Conservation (phyloP, 345 rosid species). For the Erodium maritimum region DNA sequence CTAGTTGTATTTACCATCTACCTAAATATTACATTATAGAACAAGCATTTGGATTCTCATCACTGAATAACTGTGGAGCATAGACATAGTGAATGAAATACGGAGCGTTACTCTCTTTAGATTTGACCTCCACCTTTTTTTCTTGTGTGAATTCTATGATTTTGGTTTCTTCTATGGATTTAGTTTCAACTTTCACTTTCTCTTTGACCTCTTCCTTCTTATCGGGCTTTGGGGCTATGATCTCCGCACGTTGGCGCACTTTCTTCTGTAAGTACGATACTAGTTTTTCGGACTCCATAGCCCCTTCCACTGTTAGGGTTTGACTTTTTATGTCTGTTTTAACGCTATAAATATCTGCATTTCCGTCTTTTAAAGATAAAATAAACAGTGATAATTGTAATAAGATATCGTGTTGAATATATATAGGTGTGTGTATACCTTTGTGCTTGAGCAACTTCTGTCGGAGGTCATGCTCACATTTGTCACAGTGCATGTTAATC, state of each 20-base stretch:
- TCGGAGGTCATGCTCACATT: constrained; percentile 58
- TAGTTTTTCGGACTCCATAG: constrained; percentile 43
- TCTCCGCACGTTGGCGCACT: constrained; percentile 62
- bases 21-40: constrained; percentile 19
- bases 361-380: no score
- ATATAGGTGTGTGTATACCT: constrained; percentile 32
- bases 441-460: constrained; percentile 40
- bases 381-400: no score
- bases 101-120: constrained; percentile 37
- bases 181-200: constrained; percentile 12
- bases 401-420: not conserved
- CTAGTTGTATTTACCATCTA: no score
- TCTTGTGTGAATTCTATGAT: constrained; percentile 15
- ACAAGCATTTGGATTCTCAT: constrained; percentile 87
- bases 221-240: constrained; percentile 29
- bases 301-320: constrained; percentile 58
- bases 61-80: constrained; percentile 78
- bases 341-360: constrained; percentile 49
- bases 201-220: constrained; percentile 11
- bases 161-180: constrained; percentile 21
- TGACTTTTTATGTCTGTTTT: constrained; percentile 58
- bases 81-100: constrained; percentile 69
- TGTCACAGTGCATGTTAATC: constrained; percentile 63
- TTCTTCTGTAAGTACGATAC: constrained; percentile 35
- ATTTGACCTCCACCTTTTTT: constrained; percentile 21